Conservation (phyloP, 495 filamentous ascomycete genomes). For the Penicillium paxilli region DNA sequence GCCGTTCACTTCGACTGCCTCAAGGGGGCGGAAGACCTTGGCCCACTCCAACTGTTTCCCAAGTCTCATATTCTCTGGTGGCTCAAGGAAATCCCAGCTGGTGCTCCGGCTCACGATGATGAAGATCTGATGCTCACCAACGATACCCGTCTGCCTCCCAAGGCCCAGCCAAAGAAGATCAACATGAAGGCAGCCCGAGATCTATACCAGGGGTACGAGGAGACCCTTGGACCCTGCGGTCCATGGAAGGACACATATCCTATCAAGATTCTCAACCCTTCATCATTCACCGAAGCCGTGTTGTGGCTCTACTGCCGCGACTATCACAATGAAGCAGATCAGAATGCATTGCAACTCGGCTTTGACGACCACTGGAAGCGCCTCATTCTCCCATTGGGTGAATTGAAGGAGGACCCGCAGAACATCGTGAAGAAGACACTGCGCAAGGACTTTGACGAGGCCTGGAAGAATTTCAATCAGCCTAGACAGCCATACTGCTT, state of each 20-base stretch:
- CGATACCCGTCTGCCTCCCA: not conserved
- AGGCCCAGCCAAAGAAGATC: not conserved
- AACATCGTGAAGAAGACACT: not conserved
- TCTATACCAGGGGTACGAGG: not conserved
- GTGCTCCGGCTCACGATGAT: not conserved
- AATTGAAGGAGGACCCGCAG: not conserved
- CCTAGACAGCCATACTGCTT: not conserved
- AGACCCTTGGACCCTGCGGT: not conserved
- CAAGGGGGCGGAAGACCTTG: not conserved
- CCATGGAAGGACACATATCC: not conserved
- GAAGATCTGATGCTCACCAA: not conserved
- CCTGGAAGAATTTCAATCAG: not conserved
- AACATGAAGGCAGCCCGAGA: no score
- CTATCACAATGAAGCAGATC: not conserved
- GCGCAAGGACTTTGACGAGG: not conserved
- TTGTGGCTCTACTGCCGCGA: not conserved
- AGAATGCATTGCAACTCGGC: not conserved
- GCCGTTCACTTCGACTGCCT: not conserved
- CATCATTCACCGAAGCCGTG: not conserved
- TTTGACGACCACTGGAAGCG: not conserved
- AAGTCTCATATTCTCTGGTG: not conserved
- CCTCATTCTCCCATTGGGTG: not conserved
- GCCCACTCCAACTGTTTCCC: not conserved
- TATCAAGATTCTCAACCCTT: not conserved
- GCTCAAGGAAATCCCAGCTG: not conserved